Evolutionary conservation across 108 stramenopile species (phyloP), one percentile per base, ranked within the genome.

Genomic region (Nitzschia sp.): DNA sequence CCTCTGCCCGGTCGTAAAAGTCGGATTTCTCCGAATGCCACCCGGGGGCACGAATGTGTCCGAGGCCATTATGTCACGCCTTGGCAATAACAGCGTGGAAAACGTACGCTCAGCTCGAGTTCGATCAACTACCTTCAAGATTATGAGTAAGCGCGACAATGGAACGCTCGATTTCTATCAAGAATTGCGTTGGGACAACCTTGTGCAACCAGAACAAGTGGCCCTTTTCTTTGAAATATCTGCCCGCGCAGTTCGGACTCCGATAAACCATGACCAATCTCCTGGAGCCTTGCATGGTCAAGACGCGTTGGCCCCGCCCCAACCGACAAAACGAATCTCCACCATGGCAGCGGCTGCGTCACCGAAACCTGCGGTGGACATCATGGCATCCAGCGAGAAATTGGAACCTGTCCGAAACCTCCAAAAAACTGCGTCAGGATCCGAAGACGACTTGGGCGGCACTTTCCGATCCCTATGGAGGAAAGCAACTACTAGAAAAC

Each of bases 161-260:
- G 81, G 85, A 30, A 51, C 72, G 19, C 62, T 80, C 15, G 92
- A 94, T 60, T 94, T 86, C 78, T 77, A 90, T 64, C 87, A 94
- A 71, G 92, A 94, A 62, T 71, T 85, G 57, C 78, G 92, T 45
- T 94, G 92, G 92, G 88, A 94, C 64, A 30, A 54, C 28, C 26
- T 83, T 4, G 25, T 36, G 8, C 64, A 65, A 46, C 89, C 87
- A 21, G 58, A 72, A 24, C 64, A 82, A 63, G 71, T 76, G 46
- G 78, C 74, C 2, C 53, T 90, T 17, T 78, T 55, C 17, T 64
- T 90, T 8, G 82, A 89, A 70, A 48, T 88, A 9, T 79, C 70
- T 46, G 83, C 89, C 1, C 59, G 72, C 29, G 77, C 78, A 19
- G 83, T 73, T n/a, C 36, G 64, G 17, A 59, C 79, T 46, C 83